phyloP scores from a whole-genome alignment of 2,329 filamentous ascomycete species.

The Conoideocrella luteorostrata region DNA sequence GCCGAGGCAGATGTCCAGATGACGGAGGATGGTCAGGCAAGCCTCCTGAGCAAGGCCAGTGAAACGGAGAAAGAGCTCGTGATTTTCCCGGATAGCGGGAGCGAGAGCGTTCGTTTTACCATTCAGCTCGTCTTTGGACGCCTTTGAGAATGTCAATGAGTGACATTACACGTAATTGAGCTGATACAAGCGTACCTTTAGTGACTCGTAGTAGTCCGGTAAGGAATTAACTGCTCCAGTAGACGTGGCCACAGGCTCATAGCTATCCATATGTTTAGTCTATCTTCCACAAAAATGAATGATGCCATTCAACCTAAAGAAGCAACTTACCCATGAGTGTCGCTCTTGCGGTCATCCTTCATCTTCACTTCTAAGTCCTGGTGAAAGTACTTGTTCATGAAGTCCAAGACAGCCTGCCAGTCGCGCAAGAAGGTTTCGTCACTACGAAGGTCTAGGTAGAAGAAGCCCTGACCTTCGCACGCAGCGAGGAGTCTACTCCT shows the following conservation, averaged over 20 bases:
- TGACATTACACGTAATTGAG: too few species aligned
- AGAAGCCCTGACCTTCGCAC: slow-evolving; percentile 47
- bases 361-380: too few species aligned
- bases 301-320: neutral
- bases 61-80: too few species aligned
- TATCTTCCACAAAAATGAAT: too few species aligned
- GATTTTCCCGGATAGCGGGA: too few species aligned
- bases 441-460: slow-evolving; percentile 47
- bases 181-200: too few species aligned
- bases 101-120: slow-evolving; percentile 41
- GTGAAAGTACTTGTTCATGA: slow-evolving; percentile 54
- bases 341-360: slow-evolving; percentile 49
- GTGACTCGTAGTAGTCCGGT: slow-evolving; percentile 48
- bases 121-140: slow-evolving; percentile 38
- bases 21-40: too few species aligned
- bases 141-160: slow-evolving; percentile 43
- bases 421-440: slow-evolving; percentile 49
- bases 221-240: slow-evolving; percentile 40
- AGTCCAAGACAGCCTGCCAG: slow-evolving; percentile 43
- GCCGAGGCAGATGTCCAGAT: slow-evolving; percentile 14
- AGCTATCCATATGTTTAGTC: too few species aligned
- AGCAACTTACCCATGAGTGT: slow-evolving; percentile 39
- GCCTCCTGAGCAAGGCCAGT: too few species aligned
- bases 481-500: too few species aligned
- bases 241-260: slow-evolving; percentile 42